Evolutionary conservation across 352 stramenopile species (phyloP), one percentile per base, ranked within the genome.

Genomic region (Globisporangium barbulae): DNA sequence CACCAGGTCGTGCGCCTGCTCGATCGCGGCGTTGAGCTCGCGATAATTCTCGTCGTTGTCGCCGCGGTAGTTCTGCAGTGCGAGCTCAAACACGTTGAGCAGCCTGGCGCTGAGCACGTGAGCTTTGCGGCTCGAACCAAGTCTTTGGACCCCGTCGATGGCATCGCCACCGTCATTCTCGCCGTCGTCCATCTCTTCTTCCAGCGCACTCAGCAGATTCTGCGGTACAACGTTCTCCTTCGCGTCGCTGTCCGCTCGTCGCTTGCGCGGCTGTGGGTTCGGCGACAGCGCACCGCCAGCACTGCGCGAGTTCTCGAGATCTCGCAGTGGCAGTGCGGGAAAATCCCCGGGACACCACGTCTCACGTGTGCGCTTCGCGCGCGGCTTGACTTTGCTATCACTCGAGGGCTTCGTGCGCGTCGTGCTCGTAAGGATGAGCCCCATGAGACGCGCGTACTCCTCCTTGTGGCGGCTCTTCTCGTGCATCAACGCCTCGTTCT

Each of bases 261-360:
- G 73, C 58, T 81, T 81, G 22, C 70, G 68, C 17, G 68, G 61
- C 60, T 76, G 61, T 9, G 58, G 62, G 44, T 72, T 78, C 0
- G 71, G 70, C 35, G 76, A 81, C 19, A 56, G 48, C 13, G 49
- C 59, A 17, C 15, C 30, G 17, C n/a, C 21, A 30, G 21, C 53
- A 37, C 35, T 28, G 44, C 45, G 22, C 53, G 41, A 44, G n/a
- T 52, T 48, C 47, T 72, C 65, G 25, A 64, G 39, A 1, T 61
- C 61, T 1, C 39, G 53, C 25, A 59, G 48, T 4, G 50, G 22
- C 10, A 62, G 8, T 17, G 67, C 54, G 15, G 73, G 65, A 33
- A 93, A 85, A 59, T 94, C 81, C 0, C 83, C 85, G 0, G 85
- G 85, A 48, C 75, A 73, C 85, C 85, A 94, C 19, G 85, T 94